Evolutionary conservation across 345 rosid genomes (phyloP), one percentile per base, ranked within the genome.

Genomic region (Ailanthus altissimus): DNA sequence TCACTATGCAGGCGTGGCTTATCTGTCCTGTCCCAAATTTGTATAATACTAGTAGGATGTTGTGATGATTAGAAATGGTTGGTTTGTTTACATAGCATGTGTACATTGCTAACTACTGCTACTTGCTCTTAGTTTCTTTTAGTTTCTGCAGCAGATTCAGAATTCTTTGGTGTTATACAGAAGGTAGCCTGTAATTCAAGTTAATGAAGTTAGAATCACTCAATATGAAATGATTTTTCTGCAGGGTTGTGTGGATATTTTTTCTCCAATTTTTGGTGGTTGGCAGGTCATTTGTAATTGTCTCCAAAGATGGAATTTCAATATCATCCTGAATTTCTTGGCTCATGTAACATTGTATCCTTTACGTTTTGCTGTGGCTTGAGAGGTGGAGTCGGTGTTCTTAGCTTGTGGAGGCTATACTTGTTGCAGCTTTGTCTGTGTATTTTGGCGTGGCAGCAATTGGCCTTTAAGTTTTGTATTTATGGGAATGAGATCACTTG

Each of bases 31-130:
- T 80, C 77, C 61, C 20, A 75, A 73, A 81, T 75, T 76, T 88
- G 89, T 88, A 83, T 80, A 78, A 86, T 84, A 83, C 75, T 15
- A 66, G 76, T 73, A 82, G 85, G 73, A 72, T 79, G 21, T 69
- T 70, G 62, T 77, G 49, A 65, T 83, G 80, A 69, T 81, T 79
- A 84, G 89, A 51, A 62, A 51, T 53, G 78, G 82, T 26, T 72
- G 79, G 73, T 81, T 69, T 79, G 77, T 66, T 63, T 77, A 54
- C 45, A 63, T 73, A 75, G 81, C 80, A 43, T 50, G 72, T 88
- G 91, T 85, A 85, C 85, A 85, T 85, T 86, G 85, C 87, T 88
- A 83, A 83, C 88, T 75, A 28, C 36, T 53, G 78, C 83, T 42
- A 72, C 83, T 80, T 75, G 57, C 70, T 67, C 51, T 78, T 72